Evolutionary conservation across 2,329 filamentous ascomycete genomes (phyloP), one percentile per base, ranked within the genome.

Genomic region (Pseudogymnoascus sp.): DNA sequence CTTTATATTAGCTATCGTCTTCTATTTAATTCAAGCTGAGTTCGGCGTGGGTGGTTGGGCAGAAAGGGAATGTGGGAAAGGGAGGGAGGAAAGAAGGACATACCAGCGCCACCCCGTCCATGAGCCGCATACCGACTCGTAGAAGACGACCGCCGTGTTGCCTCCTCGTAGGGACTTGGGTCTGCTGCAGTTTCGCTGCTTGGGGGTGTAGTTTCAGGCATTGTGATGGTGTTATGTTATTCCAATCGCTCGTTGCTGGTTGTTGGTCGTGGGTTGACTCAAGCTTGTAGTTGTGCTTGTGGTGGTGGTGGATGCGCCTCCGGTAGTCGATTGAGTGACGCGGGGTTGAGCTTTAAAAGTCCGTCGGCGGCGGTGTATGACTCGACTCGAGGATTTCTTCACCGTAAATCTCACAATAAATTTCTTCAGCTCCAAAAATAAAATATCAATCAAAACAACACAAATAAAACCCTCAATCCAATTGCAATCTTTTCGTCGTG

Each of bases 71-170:
- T n/a, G n/a, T n/a, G n/a, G n/a, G n/a, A n/a, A n/a, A n/a, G n/a
- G n/a, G n/a, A n/a, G n/a, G n/a, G n/a, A 14, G 13, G 13, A 34
- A 4, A 34, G 7, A 21, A 5, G 19, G 5, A 34, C 6, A 11
- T 25, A 60, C 54, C 54, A 60, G 54, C 54, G 23, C 54, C 54
- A 31, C 54, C 54, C 11, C 54, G 54, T 11, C 54, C 54, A 16
- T 60, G 54, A 4, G 54, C n/a, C 25, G 34, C 34, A 48, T 48
- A 48, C 6, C 43, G 43, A 23, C 43, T 48, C 19, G 43, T 48
- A 6, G 19, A 23, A 14, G 43, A 14, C 21, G 43, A 48, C 3
- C 43, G 43, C 6, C 43, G 10, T 1, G 19, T 14, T 7, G 19
- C 43, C 11, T 48, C 43, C 7, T 48, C 43, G 13, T 48, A 48